Percentiles rank a stretch among this genome's conserved stretches.
Conservation (phyloP, 176 grass and related monocot species). For the Phoenix dactylifera region DNA sequence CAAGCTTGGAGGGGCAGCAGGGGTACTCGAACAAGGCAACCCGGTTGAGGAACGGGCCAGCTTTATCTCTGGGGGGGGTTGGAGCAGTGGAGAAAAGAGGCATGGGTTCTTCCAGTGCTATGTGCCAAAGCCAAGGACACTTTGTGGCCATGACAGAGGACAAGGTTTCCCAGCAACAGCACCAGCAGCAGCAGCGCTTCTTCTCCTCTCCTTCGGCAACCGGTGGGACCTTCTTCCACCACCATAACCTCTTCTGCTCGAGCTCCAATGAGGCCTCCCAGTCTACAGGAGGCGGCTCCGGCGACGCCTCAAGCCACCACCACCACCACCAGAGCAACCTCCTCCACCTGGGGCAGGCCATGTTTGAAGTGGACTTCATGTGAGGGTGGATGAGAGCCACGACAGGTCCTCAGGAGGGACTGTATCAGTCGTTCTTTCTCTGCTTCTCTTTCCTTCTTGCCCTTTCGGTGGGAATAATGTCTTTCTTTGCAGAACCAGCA, state of each 20-base stretch:
- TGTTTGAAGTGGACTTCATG: conserved; percentile 23
- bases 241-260: conserved; percentile 8
- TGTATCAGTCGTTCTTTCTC: no score
- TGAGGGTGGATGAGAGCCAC: neutral
- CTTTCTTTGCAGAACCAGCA: no score
- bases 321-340: neutral
- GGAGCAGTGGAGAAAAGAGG: neutral
- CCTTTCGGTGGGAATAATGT: no score
- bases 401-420: no score
- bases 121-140: neutral
- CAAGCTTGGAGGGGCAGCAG: neutral
- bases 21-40: neutral
- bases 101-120: neutral
- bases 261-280: neutral
- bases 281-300: neutral
- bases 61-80: neutral
- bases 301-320: neutral
- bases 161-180: neutral
- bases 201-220: neutral
- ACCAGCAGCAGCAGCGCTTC: no score
- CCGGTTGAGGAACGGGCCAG: conserved; percentile 1
- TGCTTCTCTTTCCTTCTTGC: no score
- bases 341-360: conserved; percentile 8
- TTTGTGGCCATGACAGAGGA: neutral
- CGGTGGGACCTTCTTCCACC: neutral